Conservation (phyloP, 2,329 filamentous ascomycete genomes). For the Colletotrichum simmondsii region DNA sequence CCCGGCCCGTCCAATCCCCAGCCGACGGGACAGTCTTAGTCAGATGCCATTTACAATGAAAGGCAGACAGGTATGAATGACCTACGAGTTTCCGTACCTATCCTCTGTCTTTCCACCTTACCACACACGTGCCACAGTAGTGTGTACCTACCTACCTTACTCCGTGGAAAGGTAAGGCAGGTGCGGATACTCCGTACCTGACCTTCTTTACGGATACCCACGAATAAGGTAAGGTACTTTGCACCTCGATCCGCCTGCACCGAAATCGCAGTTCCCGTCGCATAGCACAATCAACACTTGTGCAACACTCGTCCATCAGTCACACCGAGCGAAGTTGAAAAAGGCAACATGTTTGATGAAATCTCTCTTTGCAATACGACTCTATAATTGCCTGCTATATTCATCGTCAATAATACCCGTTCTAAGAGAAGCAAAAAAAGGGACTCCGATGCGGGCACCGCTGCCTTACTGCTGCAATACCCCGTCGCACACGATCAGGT, state of each 20-base stretch:
- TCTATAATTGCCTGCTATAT: neutral
- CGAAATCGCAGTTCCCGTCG: neutral
- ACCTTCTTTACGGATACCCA: no score
- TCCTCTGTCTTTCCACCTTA: neutral
- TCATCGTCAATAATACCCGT: neutral
- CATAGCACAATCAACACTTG: neutral
- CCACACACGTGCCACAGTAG: no score
- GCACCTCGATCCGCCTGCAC: no score
- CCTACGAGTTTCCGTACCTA: neutral
- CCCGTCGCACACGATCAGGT: neutral
- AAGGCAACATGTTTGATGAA: neutral
- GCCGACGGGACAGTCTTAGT: neutral
- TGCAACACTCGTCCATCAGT: neutral
- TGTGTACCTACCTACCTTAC: no score
- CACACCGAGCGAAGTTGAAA: neutral
- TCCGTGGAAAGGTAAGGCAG: neutral
- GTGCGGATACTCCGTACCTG: neutral
- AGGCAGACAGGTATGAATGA: neutral
- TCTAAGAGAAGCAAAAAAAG: neutral
- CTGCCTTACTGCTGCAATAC: neutral
- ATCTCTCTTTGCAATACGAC: neutral
- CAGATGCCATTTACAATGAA: neutral
- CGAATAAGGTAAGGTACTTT: no score
- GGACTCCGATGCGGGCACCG: neutral
- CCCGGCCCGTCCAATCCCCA: slow-evolving; percentile 1